Base-by-base conservation (phyloP, 2,329 filamentous ascomycete species). In the Penicillium palitans region DNA sequence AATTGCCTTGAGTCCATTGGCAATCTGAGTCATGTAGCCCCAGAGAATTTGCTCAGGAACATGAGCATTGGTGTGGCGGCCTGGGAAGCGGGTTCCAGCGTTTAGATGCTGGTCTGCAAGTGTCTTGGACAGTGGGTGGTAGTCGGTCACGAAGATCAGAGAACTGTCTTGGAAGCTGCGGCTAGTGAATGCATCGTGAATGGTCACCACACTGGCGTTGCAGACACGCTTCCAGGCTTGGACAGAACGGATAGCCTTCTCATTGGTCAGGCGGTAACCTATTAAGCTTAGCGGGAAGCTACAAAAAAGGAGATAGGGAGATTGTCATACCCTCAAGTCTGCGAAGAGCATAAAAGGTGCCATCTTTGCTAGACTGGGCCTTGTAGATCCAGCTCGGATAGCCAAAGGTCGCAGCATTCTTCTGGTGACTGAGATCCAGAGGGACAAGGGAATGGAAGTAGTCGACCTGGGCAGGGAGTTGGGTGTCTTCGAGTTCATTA, bases 321-420 rank as follows among this genome's bases (percentile, higher is more conserved):
- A 24, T 17, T 15, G 13, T 35, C 72, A 53, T 74, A 86, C 87
- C 90, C 81, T 97, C 92, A 24, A 99, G 83, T 61, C 95, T 84
- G 62, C 95, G 85, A 47, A 99, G 80, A 57, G 89, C 91, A 75
- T 96, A 98, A n/a, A 88, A 86, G 64, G 90, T 88, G 12, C 93
- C 95, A 67, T 93, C 93, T 72, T 95, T 95, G 74, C 85, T 88
- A 7, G 91, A 96, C 25, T 89, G 87, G 9, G 93, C 93, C 78
- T 98, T 98, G 79, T 97, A 99, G 0, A 96, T 86, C 91, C 93
- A 98, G 67, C 89, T 96, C 6, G 89, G 86, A 69, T 91, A 96
- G 29, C 92, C 91, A 75, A 97, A 97, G 17, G 90, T 85, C 13
- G 85, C 83, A 4, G 87, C 84, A 65, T 88, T 91, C 73, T 91